Evolutionary conservation across 306 rosid genomes (phyloP).

Genomic region (Calophaca sinica): DNA sequence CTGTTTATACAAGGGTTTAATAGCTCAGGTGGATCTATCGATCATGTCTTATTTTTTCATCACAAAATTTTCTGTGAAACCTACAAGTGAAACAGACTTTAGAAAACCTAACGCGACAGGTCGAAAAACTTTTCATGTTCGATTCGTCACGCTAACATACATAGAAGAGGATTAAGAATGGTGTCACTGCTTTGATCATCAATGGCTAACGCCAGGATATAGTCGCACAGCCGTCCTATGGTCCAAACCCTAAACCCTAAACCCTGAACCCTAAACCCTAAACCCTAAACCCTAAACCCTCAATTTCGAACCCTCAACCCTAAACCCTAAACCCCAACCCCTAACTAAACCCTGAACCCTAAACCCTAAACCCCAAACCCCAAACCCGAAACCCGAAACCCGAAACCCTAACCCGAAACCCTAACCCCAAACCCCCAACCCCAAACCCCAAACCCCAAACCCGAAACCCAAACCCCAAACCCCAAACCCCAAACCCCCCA

Average conservation of each 20-base stretch:
- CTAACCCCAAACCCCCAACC: background rate
- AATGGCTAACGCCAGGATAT: no score
- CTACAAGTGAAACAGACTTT: no score
- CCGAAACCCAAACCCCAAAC: conserved; percentile 3
- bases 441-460: conserved; percentile 1
- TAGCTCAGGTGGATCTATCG: no score
- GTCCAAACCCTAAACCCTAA: background rate
- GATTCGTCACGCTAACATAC: no score
- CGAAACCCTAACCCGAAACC: background rate
- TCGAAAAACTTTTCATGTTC: no score
- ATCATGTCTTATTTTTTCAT: no score
- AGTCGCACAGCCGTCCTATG: no score
- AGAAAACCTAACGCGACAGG: background rate
- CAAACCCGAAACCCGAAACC: background rate
- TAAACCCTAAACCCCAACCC: background rate
- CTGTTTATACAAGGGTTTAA: no score
- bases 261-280: conserved; percentile 2
- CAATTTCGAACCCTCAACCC: background rate
- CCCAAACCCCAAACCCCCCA: background rate
- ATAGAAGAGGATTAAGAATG: no score
- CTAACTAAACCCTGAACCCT: background rate
- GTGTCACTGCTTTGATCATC: no score
- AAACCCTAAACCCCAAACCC: background rate
- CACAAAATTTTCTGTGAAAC: no score
- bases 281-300: conserved; percentile 18